These are phyloP conservation scores for Dactylellina drechsleri DNA, from an alignment of 2,329 filamentous ascomycete species.

Conservation along the genomic window DNA sequence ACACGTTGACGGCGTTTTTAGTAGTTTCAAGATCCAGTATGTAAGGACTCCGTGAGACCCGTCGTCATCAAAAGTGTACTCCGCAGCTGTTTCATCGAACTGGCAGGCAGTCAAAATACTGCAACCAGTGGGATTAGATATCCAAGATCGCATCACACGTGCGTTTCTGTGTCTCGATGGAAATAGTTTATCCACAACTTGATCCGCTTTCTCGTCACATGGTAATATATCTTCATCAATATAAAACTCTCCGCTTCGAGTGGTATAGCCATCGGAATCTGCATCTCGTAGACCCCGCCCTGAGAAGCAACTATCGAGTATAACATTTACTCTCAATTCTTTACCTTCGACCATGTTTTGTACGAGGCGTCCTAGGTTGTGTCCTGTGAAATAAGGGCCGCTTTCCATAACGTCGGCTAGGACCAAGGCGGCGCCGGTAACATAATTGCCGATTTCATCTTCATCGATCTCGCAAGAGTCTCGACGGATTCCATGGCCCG, in stretches of 20 bases:
- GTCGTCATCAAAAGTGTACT: slow-evolving; percentile 3
- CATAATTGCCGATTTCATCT: slow-evolving; percentile 1
- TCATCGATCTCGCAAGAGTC: not conserved
- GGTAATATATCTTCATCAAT: not conserved
- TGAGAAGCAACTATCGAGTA: slow-evolving; percentile 44
- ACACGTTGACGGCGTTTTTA: not conserved
- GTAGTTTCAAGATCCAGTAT: slow-evolving; percentile 29
- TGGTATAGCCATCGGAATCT: not conserved
- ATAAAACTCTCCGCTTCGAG: slow-evolving; percentile 6
- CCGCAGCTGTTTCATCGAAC: slow-evolving; percentile 18
- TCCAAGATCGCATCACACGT: slow-evolving; percentile 5
- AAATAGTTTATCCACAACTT: not conserved
- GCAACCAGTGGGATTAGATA: slow-evolving; percentile 29
- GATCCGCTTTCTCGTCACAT: not conserved
- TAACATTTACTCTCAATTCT: slow-evolving; percentile 12
- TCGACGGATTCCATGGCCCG: slow-evolving; percentile 21
- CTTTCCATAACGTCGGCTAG: slow-evolving; percentile 29
- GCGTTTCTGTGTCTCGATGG: slow-evolving; percentile 1
- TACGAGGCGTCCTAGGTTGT: slow-evolving; percentile 13
- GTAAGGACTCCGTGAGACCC: slow-evolving; percentile 20
- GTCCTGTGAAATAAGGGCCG: slow-evolving; percentile 29
- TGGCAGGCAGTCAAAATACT: slow-evolving; percentile 37
- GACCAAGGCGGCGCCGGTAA: slow-evolving; percentile 21
- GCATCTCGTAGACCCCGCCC: slow-evolving; percentile 15
- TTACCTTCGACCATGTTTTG: slow-evolving; percentile 25